These are phyloP conservation scores for Termitomyces sp. DNA, from an alignment of 768 basidiomycete species.

Conservation along the genomic window DNA sequence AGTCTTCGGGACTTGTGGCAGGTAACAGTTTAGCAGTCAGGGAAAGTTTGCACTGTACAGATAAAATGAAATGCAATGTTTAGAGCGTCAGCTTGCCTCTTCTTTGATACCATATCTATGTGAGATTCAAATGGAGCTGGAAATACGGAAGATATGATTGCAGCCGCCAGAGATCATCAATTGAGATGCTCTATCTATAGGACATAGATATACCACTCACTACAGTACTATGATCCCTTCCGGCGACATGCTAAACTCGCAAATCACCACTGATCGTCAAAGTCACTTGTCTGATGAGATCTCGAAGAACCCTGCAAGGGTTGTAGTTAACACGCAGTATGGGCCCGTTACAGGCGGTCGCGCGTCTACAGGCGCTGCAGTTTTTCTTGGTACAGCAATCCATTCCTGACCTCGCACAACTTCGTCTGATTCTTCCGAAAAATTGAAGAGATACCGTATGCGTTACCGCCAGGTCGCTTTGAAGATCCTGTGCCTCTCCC, in stretches of 20 bases:
- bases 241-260: background rate
- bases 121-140: too few species aligned
- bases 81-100: too few species aligned
- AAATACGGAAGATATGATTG: too few species aligned
- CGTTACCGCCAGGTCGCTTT: constrained; percentile 59
- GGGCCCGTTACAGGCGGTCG: constrained; percentile 55
- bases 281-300: constrained; percentile 57
- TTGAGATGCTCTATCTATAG: too few species aligned
- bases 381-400: constrained; percentile 53
- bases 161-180: too few species aligned
- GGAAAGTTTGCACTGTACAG: too few species aligned
- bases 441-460: constrained; percentile 64
- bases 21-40: too few species aligned
- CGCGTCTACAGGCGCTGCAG: constrained; percentile 53
- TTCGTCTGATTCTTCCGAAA: background rate
- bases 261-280: constrained; percentile 9
- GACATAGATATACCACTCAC: too few species aligned
- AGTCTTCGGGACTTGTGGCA: too few species aligned
- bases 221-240: too few species aligned
- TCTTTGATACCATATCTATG: too few species aligned
- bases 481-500: constrained; percentile 58
- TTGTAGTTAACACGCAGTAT: constrained; percentile 48
- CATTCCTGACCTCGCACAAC: background rate
- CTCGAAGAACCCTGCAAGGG: constrained; percentile 28
- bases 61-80: too few species aligned